Percentiles rank a stretch among this genome's conserved stretches.
phyloP scores from a whole-genome alignment of 495 filamentous ascomycete species.

The Xylaria bambusicola region DNA sequence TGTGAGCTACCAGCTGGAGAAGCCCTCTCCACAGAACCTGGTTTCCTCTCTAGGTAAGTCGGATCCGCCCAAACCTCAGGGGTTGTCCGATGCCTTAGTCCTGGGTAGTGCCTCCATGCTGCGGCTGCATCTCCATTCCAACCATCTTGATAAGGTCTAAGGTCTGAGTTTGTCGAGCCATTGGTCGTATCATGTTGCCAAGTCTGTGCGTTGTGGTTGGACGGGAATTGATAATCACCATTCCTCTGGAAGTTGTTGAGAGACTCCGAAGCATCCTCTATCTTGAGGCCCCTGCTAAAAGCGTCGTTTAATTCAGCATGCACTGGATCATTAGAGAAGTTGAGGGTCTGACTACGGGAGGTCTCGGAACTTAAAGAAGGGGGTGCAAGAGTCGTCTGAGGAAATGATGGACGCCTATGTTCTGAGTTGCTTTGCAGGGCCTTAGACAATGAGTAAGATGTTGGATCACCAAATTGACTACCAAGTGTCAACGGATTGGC shows the following conservation, averaged over 20 bases:
- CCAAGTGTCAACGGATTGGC: constrained; percentile 15
- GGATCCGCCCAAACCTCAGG: too few relatives aligned
- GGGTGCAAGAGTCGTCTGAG: constrained; percentile 20
- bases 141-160: constrained; percentile 20
- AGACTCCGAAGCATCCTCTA: constrained; percentile 21
- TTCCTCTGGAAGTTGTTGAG: constrained; percentile 16
- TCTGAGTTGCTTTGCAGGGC: constrained; percentile 14
- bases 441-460: constrained; percentile 22
- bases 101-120: too few relatives aligned
- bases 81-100: too few relatives aligned
- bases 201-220: constrained; percentile 39
- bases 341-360: constrained; percentile 17
- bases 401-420: constrained; percentile 26
- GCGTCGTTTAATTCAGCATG: constrained; percentile 22
- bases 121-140: constrained; percentile 19
- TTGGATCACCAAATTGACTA: constrained; percentile 19
- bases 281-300: constrained; percentile 16
- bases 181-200: constrained; percentile 38
- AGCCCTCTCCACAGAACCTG: constrained; percentile 28
- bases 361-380: constrained; percentile 19
- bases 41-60: constrained; percentile 13
- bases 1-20: constrained; percentile 60
- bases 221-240: constrained; percentile 32
- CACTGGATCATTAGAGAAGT: constrained; percentile 2
- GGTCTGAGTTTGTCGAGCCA: constrained; percentile 14